Evolutionary conservation across 2,329 filamentous ascomycete species (phyloP).

Genomic region (Aspergillus sojae): DNA sequence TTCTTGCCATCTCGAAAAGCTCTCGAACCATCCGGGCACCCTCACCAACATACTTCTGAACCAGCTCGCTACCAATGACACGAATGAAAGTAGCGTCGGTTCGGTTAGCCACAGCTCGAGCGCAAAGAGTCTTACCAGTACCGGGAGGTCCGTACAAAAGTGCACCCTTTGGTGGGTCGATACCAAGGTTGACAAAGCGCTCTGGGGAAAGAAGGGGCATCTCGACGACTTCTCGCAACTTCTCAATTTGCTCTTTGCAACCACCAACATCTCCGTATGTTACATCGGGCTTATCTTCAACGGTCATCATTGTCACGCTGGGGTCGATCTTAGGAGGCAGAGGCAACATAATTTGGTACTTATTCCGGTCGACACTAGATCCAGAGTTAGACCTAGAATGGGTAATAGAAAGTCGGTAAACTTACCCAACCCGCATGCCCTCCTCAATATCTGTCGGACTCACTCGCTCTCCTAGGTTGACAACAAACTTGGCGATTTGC

Average conservation of each 20-base stretch:
- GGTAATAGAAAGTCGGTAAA: constrained; percentile 9
- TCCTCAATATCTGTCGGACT: constrained; percentile 99
- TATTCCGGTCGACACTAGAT: constrained; percentile 84
- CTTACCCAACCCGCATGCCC: constrained; percentile 90
- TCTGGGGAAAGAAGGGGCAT: constrained; percentile 97
- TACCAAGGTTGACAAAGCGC: constrained; percentile 97
- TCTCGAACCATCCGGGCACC: constrained; percentile 98
- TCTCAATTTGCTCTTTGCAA: constrained; percentile 99
- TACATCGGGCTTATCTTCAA: constrained; percentile 98
- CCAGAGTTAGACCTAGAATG: background rate
- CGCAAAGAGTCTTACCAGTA: constrained; percentile 98
- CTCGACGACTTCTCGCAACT: constrained; percentile 96
- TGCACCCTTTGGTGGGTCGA: constrained; percentile 96
- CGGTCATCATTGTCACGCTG: constrained; percentile 99
- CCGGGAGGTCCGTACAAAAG: constrained; percentile 95
- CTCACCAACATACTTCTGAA: constrained; percentile 98
- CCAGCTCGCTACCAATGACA: constrained; percentile 95
- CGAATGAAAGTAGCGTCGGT: constrained; percentile 98
- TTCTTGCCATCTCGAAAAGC: constrained; percentile 98
- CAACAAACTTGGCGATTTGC: constrained; percentile 99
- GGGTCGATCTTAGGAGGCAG: constrained; percentile 98
- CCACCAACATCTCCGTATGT: constrained; percentile 98
- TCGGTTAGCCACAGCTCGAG: constrained; percentile 93
- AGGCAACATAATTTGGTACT: constrained; percentile 97
- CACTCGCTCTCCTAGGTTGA: constrained; percentile 94